Evolutionary conservation across 306 rosid genomes (phyloP).

Genomic region (Styphnolobium japonicum): DNA sequence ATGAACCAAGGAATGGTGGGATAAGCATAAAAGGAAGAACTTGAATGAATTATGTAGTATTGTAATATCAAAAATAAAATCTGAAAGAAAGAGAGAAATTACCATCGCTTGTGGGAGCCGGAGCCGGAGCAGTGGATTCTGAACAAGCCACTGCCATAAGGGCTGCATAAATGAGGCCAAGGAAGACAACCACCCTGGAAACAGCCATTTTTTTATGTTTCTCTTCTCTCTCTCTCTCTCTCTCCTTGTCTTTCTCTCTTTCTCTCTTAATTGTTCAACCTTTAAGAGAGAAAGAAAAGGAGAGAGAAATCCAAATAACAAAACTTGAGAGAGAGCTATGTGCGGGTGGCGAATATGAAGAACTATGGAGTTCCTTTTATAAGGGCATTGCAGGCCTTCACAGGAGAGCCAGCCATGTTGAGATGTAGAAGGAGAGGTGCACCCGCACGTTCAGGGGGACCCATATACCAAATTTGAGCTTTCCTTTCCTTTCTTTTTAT

Average conservation of each 20-base stretch:
- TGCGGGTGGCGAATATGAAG: slow-evolving; percentile 11
- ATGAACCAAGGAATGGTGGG: background rate
- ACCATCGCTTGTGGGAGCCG: slow-evolving; percentile 52
- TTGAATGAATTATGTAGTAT: background rate
- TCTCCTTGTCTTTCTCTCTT: background rate
- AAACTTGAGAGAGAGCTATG: background rate
- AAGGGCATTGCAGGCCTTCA: background rate
- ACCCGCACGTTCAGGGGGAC: slow-evolving; percentile 37
- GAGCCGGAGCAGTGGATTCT: slow-evolving; percentile 46
- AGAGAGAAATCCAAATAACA: slow-evolving; percentile 3
- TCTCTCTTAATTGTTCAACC: background rate
- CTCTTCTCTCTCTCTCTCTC: background rate
- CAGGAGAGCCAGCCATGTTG: background rate
- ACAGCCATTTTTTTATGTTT: slow-evolving; percentile 27
- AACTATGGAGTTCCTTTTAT: slow-evolving; percentile 19
- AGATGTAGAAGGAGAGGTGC: slow-evolving; percentile 12
- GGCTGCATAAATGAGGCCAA: slow-evolving; percentile 41
- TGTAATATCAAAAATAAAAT: background rate
- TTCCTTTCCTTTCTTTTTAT: background rate
- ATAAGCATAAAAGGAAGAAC: background rate
- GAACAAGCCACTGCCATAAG: slow-evolving; percentile 40
- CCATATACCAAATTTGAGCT: slow-evolving; percentile 4
- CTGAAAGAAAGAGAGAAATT: background rate
- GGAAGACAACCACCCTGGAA: slow-evolving; percentile 23
- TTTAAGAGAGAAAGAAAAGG: slow-evolving; percentile 23